These are phyloP conservation scores for Tetragonia tetragonoides DNA, from an alignment of 148 eudicot species.

Conservation along the genomic window DNA sequence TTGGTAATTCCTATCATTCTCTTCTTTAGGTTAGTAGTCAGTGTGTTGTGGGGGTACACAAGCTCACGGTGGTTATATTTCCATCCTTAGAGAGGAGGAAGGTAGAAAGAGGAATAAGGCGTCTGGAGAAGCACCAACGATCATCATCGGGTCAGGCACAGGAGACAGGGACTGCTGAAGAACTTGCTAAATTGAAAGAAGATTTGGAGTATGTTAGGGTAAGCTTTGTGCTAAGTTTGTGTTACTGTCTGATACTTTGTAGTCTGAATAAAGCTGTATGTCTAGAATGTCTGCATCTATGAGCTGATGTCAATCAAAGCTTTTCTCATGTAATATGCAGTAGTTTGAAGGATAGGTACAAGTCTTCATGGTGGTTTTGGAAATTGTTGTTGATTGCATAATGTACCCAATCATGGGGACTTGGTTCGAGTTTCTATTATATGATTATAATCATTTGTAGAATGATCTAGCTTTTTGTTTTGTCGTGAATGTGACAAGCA, in stretches of 20 bases:
- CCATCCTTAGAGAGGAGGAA: constrained; percentile 74
- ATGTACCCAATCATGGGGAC: not conserved
- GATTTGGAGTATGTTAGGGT: constrained; percentile 98
- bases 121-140: constrained; percentile 86
- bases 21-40: not conserved
- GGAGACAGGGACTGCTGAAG: constrained; percentile 58
- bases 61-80: constrained; percentile 4
- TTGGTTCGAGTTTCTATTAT: not conserved
- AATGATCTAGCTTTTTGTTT: not conserved
- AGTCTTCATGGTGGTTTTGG: too few species aligned
- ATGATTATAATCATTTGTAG: not conserved
- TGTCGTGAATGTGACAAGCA: not conserved
- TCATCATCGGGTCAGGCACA: constrained; percentile 55
- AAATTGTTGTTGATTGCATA: not conserved
- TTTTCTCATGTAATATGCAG: too few species aligned
- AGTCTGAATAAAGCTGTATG: not conserved
- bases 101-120: constrained; percentile 80
- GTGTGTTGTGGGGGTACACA: not conserved
- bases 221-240: constrained; percentile 28
- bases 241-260: not conserved
- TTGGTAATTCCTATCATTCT: constrained; percentile 46
- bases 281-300: not conserved
- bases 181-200: constrained; percentile 72
- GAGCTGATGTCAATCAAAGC: not conserved
- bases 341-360: too few species aligned